These are phyloP conservation scores for Hanseniaspora nectarophila DNA, from an alignment of 805 yeast species.

Conservation along the genomic window DNA sequence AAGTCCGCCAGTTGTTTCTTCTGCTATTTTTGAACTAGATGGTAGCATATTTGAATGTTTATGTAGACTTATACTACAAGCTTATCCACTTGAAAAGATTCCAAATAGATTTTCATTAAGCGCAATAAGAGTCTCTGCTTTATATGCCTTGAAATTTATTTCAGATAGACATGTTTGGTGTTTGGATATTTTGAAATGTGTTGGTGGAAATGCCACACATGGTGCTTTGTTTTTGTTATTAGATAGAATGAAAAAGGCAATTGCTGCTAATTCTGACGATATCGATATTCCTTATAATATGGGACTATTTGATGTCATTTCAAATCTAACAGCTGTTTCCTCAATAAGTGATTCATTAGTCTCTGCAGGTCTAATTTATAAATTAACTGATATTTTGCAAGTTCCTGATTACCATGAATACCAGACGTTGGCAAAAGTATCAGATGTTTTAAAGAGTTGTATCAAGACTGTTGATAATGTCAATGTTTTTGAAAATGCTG, in stretches of 20 bases:
- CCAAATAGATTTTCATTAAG: slow-evolving; percentile 41
- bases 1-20: slow-evolving; percentile 46
- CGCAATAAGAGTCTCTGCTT: slow-evolving; percentile 46
- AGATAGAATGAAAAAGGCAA: slow-evolving; percentile 45
- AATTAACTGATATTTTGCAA: slow-evolving; percentile 50
- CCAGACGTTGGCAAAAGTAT: slow-evolving; percentile 51
- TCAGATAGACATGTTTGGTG: slow-evolving; percentile 60
- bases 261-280: slow-evolving; percentile 28
- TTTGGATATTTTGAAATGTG: slow-evolving; percentile 58
- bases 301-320: slow-evolving; percentile 48
- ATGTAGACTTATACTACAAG: slow-evolving; percentile 59
- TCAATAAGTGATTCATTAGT: slow-evolving; percentile 45
- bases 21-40: slow-evolving; percentile 59
- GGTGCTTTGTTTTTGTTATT: slow-evolving; percentile 67
- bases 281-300: slow-evolving; percentile 39
- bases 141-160: slow-evolving; percentile 56
- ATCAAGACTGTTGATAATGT: slow-evolving; percentile 39
- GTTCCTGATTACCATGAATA: slow-evolving; percentile 40
- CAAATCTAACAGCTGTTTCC: slow-evolving; percentile 47
- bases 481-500: slow-evolving; percentile 49
- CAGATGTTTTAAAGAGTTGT: slow-evolving; percentile 42
- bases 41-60: slow-evolving; percentile 57
- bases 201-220: slow-evolving; percentile 80
- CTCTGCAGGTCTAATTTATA: slow-evolving; percentile 63
- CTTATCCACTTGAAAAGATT: slow-evolving; percentile 15